These are phyloP conservation scores for Phialocephala sp. DNA, from an alignment of 2,329 filamentous ascomycete species.

Conservation along the genomic window DNA sequence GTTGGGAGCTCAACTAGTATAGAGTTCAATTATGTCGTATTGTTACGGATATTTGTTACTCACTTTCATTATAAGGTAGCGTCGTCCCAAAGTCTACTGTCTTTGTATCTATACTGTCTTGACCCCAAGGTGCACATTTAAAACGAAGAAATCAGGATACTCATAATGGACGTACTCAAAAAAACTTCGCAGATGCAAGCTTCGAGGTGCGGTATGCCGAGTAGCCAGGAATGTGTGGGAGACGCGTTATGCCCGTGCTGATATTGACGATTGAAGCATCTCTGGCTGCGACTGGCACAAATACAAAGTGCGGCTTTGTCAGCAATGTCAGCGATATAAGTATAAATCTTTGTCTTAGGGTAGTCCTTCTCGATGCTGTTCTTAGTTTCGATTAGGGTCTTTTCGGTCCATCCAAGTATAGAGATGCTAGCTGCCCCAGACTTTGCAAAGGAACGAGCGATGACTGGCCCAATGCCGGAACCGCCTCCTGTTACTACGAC, in stretches of 20 bases:
- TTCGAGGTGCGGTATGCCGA: conserved; percentile 45
- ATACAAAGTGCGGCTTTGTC: conserved; percentile 25
- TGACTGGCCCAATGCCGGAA: conserved; percentile 31
- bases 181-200: conserved; percentile 48
- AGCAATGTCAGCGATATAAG: conserved; percentile 33
- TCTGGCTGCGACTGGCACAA: conserved; percentile 11
- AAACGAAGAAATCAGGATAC: conserved; percentile 47
- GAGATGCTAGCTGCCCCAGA: conserved; percentile 37
- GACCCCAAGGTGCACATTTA: conserved; percentile 39
- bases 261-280: conserved; percentile 25
- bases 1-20: conserved; percentile 9
- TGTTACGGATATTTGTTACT: background rate
- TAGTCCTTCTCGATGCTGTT: conserved; percentile 4
- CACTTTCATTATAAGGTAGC: conserved; percentile 13
- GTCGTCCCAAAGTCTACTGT: background rate
- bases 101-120: conserved; percentile 15
- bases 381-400: conserved; percentile 28
- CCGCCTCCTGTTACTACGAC: conserved; percentile 31
- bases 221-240: conserved; percentile 4
- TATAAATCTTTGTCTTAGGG: conserved; percentile 34
- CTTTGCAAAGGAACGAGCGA: conserved; percentile 29
- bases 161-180: conserved; percentile 50
- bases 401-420: conserved; percentile 35
- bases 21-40: background rate
- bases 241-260: conserved; percentile 12